Conservation (phyloP, 495 filamentous ascomycete species). For the Usnea hakonensis region DNA sequence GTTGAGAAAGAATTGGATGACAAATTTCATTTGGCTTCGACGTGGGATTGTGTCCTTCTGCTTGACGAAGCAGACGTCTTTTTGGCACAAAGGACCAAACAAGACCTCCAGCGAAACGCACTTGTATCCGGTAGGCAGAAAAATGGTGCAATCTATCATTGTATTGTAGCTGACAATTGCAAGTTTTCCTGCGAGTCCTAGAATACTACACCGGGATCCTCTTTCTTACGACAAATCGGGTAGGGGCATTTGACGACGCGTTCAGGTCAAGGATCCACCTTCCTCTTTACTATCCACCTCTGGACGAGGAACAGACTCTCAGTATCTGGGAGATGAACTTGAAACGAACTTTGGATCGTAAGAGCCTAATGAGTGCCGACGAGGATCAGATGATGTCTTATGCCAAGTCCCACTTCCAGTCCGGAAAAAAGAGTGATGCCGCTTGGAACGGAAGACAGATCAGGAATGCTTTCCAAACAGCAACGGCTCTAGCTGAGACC, state of each 20-base stretch:
- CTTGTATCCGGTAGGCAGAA: constrained; percentile 34
- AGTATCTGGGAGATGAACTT: too few species aligned
- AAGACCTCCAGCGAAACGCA: constrained; percentile 45
- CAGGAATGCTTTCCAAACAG: too few species aligned
- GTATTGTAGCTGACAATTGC: too few species aligned
- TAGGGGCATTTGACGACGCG: constrained; percentile 38
- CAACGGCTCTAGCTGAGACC: too few species aligned
- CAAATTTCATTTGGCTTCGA: constrained; percentile 27
- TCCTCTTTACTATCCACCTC: neutral
- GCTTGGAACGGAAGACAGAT: too few species aligned
- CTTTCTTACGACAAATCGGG: constrained; percentile 18
- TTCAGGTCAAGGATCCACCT: constrained; percentile 43
- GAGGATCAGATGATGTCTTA: too few species aligned
- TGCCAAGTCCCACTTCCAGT: too few species aligned
- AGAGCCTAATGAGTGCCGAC: too few species aligned
- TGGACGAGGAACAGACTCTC: too few species aligned
- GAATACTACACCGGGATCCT: constrained; percentile 20
- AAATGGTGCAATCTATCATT: too few species aligned
- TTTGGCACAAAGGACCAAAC: constrained; percentile 39
- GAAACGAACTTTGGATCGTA: too few species aligned
- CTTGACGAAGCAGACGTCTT: constrained; percentile 63
- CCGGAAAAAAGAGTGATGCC: too few species aligned
- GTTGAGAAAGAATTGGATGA: constrained; percentile 33
- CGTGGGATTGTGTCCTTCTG: constrained; percentile 34
- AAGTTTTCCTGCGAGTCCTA: constrained; percentile 14